These are phyloP conservation scores for Lactarius evosmus DNA, from an alignment of 768 basidiomycete genomes.

Conservation along the genomic window DNA sequence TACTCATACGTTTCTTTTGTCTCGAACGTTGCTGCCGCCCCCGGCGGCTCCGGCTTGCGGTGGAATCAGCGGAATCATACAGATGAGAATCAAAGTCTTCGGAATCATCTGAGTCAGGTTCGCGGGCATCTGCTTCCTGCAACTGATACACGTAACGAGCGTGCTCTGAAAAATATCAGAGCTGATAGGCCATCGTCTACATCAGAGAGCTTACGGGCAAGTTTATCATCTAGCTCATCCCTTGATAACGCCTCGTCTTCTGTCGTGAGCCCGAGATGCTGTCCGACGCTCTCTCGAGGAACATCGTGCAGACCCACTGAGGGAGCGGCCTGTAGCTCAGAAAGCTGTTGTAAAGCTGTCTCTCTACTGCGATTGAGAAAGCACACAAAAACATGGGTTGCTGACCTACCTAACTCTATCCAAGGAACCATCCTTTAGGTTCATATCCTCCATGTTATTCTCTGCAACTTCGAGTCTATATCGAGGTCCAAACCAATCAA, in stretches of 20 bases:
- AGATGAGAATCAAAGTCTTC: constrained; percentile 32
- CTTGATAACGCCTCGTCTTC: constrained; percentile 42
- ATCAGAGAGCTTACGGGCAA: constrained; percentile 59
- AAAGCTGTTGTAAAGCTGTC: constrained; percentile 52
- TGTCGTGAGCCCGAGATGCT: constrained; percentile 55
- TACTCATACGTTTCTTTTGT: constrained; percentile 60
- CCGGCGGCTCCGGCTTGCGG: constrained; percentile 32
- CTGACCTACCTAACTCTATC: constrained; percentile 64
- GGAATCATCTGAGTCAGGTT: constrained; percentile 33
- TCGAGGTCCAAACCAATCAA: constrained; percentile 97
- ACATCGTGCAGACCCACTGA: constrained; percentile 85
- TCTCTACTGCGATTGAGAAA: constrained; percentile 46
- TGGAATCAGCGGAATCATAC: constrained; percentile 43
- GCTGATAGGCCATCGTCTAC: background rate
- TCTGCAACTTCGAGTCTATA: constrained; percentile 88
- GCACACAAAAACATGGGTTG: constrained; percentile 31
- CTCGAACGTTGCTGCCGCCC: constrained; percentile 33
- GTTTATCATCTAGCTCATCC: constrained; percentile 63
- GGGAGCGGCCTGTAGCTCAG: constrained; percentile 67
- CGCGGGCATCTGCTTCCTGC: constrained; percentile 31
- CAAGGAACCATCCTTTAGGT: constrained; percentile 74
- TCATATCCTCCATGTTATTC: constrained; percentile 95
- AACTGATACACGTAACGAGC: constrained; percentile 52
- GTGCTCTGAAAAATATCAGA: constrained; percentile 47
- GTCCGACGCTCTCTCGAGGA: constrained; percentile 63